A percentile compares a stretch with the other conserved stretches of the same genome.
Evolutionary conservation across 768 basidiomycete species (phyloP).

Genomic region (Macrolepiota fuliginosa): DNA sequence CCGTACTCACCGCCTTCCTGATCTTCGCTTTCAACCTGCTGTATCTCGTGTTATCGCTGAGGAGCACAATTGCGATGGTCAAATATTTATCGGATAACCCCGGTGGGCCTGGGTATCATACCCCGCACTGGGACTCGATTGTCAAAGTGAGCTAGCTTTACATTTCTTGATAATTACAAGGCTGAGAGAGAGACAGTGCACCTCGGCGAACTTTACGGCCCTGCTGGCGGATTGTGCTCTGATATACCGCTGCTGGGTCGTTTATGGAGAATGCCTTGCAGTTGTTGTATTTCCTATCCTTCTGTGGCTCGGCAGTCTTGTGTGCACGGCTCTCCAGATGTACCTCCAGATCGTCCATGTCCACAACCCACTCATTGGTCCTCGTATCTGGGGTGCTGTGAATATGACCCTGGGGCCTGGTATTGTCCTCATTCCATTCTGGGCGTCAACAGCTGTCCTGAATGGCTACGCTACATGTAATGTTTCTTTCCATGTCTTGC

Average conservation of each 20-base stretch:
- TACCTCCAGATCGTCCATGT: constrained; percentile 4
- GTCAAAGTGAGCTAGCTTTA: not conserved
- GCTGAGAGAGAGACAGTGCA: not conserved
- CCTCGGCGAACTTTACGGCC: not conserved
- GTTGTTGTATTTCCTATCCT: constrained; percentile 5
- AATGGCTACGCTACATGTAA: constrained; percentile 13
- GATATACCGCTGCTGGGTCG: constrained; percentile 13
- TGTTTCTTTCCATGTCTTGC: not conserved
- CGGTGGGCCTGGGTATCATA: not conserved
- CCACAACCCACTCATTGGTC: constrained; percentile 2
- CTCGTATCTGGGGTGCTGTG: not conserved
- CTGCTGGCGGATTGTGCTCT: not conserved
- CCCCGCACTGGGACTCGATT: not conserved
- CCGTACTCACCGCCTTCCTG: not conserved
- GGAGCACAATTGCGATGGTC: not conserved
- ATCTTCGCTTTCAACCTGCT: not conserved
- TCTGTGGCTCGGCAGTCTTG: constrained; percentile 11
- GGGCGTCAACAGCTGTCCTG: constrained; percentile 10
- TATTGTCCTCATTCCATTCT: constrained; percentile 12
- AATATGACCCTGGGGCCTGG: constrained; percentile 11
- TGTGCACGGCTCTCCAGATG: constrained; percentile 1
- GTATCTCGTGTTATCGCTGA: not conserved
- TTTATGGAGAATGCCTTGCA: not conserved
- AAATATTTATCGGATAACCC: not conserved
- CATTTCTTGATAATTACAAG: too few species aligned